Evolutionary conservation across 2,329 filamentous ascomycete species (phyloP), one percentile per base, ranked within the genome.

Genomic region (Geosmithia flava): DNA sequence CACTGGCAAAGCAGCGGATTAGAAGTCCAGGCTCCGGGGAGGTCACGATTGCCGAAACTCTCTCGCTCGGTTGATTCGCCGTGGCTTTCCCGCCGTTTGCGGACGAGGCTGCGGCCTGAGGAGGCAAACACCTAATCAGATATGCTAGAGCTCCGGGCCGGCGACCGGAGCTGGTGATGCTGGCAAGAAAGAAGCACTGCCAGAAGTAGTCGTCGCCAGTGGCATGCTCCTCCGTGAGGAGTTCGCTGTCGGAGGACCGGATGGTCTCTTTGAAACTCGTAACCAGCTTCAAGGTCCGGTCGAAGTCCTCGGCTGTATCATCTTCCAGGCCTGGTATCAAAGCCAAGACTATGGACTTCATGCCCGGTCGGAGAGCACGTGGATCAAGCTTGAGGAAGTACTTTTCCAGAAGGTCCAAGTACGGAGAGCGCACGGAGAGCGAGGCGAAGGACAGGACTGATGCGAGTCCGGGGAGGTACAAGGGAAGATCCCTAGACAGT

Each of bases 271-370:
- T 88, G 61, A 97, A 81, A 49, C 77, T 81, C 56, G 93, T 84
- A 44, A 97, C 62, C 10, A 95, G 78, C 50, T 76, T 78, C 49
- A 95, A 63, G 2, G 90, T 94, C 48, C 86, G 78, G 53, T 97
- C 91, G 62, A 97, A 98, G 61, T 98, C 94, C 61, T 98, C 93
- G 54, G 90, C 94, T 8, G 88, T 94, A 62, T 97, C 93, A 55
- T 98, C 93, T 63, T 98, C 93, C 2, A 98, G 68, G 0, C 90
- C 93, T 0, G 93, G 93, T 3, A 98, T 70, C 29, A 98, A 71
- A n/a, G 87, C 84, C 19, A 98, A 70, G 51, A 97, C 82, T 15
- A 97, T 79, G 7, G 90, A 85, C 64, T 95, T 96, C 66, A 97
- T 75, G 1, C 91, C 89, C 3, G 93, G 89, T 16, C 91, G 80